phyloP scores from a whole-genome alignment of 1,284 basidiomycete genomes.

The Apiotrichum mycotoxinovorans region DNA sequence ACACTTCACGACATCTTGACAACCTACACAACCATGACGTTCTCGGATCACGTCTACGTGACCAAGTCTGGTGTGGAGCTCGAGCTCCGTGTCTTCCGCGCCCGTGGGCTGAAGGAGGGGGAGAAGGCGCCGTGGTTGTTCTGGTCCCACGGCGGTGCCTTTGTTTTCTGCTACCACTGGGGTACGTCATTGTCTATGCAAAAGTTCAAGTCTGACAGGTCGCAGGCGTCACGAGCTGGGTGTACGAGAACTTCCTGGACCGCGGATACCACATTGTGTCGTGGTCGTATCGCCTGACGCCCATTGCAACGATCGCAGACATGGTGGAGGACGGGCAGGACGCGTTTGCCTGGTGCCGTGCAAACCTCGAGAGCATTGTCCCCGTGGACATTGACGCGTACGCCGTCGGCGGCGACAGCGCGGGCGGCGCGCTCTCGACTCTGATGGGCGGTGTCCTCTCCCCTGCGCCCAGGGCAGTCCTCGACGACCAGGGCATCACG shows the following conservation, averaged over 20 bases:
- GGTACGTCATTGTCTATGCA: background rate
- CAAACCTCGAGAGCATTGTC: background rate
- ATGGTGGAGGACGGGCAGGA: conserved; percentile 14
- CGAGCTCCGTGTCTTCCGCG: conserved; percentile 28
- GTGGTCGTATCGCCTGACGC: conserved; percentile 15
- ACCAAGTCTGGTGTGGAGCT: conserved; percentile 26
- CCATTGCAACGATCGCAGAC: conserved; percentile 12
- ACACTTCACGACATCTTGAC: too few relatives aligned
- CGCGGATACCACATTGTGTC: conserved; percentile 15
- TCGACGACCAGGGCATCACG: conserved; percentile 28
- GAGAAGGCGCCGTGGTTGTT: conserved; percentile 7
- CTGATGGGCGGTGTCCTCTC: conserved; percentile 6
- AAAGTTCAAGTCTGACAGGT: background rate
- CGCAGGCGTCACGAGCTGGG: conserved; percentile 5
- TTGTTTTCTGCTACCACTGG: conserved; percentile 3
- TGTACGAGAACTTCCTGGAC: conserved; percentile 7
- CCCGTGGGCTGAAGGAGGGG: background rate
- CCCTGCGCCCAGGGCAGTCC: conserved; percentile 22
- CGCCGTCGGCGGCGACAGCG: conserved; percentile 32
- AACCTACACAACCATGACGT: background rate
- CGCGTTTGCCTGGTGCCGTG: conserved; percentile 12
- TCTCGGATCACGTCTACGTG: conserved; percentile 29
- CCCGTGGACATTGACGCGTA: conserved; percentile 21
- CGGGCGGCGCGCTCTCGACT: conserved; percentile 27
- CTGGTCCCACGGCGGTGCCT: conserved; percentile 38